phyloP scores from a whole-genome alignment of 2,329 filamentous ascomycete genomes.

The Geosmithia flava region DNA sequence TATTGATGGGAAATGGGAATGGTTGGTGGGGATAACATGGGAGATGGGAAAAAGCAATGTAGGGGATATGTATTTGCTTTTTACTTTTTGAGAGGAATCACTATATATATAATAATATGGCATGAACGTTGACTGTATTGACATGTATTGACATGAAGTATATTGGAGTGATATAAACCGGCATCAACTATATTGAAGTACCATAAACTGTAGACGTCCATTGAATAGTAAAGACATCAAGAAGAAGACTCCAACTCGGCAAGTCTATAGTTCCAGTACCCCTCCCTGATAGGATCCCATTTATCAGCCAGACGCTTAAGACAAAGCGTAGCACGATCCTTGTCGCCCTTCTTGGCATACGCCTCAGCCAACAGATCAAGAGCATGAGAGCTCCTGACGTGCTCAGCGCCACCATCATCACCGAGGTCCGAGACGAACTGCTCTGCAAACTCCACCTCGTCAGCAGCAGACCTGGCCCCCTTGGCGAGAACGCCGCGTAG shows the following conservation, averaged over 20 bases:
- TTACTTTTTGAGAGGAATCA: too few relatives aligned
- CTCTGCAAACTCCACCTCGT: slow-evolving; percentile 33
- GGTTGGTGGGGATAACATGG: too few relatives aligned
- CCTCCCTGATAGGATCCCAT: slow-evolving; percentile 83
- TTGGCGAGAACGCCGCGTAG: slow-evolving; percentile 64
- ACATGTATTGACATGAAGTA: too few relatives aligned
- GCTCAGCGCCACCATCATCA: slow-evolving; percentile 26
- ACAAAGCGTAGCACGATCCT: slow-evolving; percentile 53
- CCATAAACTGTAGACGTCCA: too few relatives aligned
- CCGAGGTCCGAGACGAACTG: slow-evolving; percentile 37
- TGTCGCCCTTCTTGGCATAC: slow-evolving; percentile 42
- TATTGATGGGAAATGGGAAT: too few relatives aligned
- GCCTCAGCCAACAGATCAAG: slow-evolving; percentile 64
- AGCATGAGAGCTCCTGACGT: slow-evolving; percentile 49
- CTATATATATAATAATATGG: too few relatives aligned
- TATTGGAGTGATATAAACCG: too few relatives aligned
- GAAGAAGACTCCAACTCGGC: slow-evolving; percentile 10
- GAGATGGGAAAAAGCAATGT: too few relatives aligned
- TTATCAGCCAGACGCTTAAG: slow-evolving; percentile 64
- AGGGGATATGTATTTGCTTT: too few relatives aligned
- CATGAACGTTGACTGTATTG: too few relatives aligned
- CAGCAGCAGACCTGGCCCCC: slow-evolving; percentile 37
- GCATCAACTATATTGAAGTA: too few relatives aligned
- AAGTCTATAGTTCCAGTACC: slow-evolving; percentile 70
- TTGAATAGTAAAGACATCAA: neutral